Conservation (phyloP, 1,284 basidiomycete species). For the Cystobasidium sp. region DNA sequence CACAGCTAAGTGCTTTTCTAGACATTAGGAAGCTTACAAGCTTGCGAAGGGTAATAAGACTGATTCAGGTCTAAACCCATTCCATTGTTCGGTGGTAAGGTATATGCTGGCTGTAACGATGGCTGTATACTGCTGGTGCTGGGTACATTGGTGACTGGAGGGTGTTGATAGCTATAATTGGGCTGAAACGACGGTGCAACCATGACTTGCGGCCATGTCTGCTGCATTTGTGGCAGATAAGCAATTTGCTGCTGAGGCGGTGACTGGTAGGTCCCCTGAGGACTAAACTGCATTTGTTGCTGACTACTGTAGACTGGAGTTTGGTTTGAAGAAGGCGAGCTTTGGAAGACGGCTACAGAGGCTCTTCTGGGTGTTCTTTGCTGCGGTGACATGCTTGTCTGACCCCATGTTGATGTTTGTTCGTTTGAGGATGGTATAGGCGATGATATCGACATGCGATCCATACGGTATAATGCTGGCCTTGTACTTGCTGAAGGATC, state of each 20-base stretch:
- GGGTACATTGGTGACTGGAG: not conserved
- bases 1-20: not conserved
- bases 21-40: not conserved
- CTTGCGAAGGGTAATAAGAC: slow-evolving; percentile 12
- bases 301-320: not conserved
- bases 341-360: slow-evolving; percentile 27
- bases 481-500: not conserved
- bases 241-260: not conserved
- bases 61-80: not conserved
- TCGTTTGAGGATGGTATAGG: slow-evolving; percentile 12
- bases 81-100: not conserved
- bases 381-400: slow-evolving; percentile 1
- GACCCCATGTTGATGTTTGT: not conserved
- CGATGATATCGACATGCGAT: slow-evolving; percentile 36
- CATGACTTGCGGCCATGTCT: not conserved
- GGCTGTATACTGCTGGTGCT: not conserved
- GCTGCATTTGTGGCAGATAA: not conserved
- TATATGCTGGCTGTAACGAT: not conserved
- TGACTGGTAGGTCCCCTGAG: not conserved
- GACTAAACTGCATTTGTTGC: not conserved
- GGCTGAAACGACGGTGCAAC: slow-evolving; percentile 1
- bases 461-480: slow-evolving; percentile 29
- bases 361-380: slow-evolving; percentile 26
- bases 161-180: slow-evolving; percentile 3
- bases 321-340: slow-evolving; percentile 1